phyloP scores from a whole-genome alignment of 1,284 basidiomycete species.

The Blastosporella zonata region DNA sequence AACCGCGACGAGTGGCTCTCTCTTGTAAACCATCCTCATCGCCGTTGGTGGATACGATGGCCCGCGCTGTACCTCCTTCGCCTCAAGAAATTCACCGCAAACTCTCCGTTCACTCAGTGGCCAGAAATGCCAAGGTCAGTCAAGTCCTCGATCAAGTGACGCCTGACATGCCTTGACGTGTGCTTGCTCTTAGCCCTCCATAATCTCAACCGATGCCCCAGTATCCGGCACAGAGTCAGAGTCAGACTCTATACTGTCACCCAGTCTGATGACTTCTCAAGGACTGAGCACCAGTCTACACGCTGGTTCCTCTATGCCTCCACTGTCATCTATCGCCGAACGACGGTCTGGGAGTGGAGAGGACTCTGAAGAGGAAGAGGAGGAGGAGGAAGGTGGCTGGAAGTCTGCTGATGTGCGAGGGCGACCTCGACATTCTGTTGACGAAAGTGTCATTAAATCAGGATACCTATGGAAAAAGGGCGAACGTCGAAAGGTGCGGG shows the following conservation, averaged over 20 bases:
- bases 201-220: constrained; percentile 35
- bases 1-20: constrained; percentile 9
- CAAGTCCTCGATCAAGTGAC: constrained; percentile 12
- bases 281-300: constrained; percentile 22
- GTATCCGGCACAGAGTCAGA: constrained; percentile 84
- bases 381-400: constrained; percentile 65
- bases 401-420: constrained; percentile 44
- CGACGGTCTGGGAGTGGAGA: constrained; percentile 66
- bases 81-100: constrained; percentile 86
- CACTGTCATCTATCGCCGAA: constrained; percentile 74
- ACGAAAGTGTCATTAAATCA: constrained; percentile 82
- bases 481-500: constrained; percentile 87
- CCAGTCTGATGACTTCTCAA: constrained; percentile 46
- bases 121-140: constrained; percentile 44
- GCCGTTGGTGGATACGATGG: constrained; percentile 34
- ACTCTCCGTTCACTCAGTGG: constrained; percentile 70
- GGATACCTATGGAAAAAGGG: constrained; percentile 97
- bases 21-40: constrained; percentile 1
- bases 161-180: constrained; percentile 12
- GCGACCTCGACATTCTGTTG: constrained; percentile 42
- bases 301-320: constrained; percentile 41
- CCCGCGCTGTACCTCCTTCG: constrained; percentile 71
- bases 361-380: constrained; percentile 68
- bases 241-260: constrained; percentile 70
- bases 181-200: constrained; percentile 26